Conservation (phyloP, 495 filamentous ascomycete species). For the Xylaria bambusicola region DNA sequence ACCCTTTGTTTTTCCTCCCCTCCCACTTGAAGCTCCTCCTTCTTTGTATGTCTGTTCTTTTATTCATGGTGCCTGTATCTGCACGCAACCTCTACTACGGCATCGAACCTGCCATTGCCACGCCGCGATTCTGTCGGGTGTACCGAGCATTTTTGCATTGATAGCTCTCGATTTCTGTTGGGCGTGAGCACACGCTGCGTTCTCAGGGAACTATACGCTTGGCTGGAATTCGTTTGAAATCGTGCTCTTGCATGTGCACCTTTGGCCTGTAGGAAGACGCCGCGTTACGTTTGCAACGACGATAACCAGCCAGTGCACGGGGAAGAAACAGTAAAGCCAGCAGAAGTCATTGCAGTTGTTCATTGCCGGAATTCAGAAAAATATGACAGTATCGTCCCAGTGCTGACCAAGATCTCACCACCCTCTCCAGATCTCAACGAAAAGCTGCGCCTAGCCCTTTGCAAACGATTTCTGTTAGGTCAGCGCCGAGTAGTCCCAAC, state of each 20-base stretch:
- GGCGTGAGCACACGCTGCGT: not conserved
- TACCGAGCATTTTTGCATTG: conserved; percentile 14
- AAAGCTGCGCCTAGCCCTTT: conserved; percentile 45
- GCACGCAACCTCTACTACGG: not conserved
- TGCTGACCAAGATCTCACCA: conserved; percentile 42
- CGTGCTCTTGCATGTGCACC: conserved; percentile 5
- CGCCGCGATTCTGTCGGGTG: conserved; percentile 4
- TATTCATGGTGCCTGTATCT: conserved; percentile 8
- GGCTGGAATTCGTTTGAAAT: conserved; percentile 9
- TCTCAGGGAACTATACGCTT: not conserved
- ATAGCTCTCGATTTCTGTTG: conserved; percentile 3
- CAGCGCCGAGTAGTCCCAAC: conserved; percentile 46
- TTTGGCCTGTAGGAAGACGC: conserved; percentile 15
- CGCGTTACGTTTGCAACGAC: conserved; percentile 13
- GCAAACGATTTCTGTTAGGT: conserved; percentile 40
- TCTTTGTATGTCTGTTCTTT: conserved; percentile 13
- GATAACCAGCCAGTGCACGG: not conserved
- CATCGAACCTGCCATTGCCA: conserved; percentile 7
- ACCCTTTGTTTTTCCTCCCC: conserved; percentile 5
- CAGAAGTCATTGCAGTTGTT: conserved; percentile 2
- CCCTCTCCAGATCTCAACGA: conserved; percentile 41
- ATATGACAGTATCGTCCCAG: conserved; percentile 21
- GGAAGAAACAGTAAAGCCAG: not conserved
- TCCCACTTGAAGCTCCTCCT: not conserved
- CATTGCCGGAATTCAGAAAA: too few relatives aligned